Conservation (phyloP, 2,329 filamentous ascomycete genomes). For the Aureobasidium sp. region DNA sequence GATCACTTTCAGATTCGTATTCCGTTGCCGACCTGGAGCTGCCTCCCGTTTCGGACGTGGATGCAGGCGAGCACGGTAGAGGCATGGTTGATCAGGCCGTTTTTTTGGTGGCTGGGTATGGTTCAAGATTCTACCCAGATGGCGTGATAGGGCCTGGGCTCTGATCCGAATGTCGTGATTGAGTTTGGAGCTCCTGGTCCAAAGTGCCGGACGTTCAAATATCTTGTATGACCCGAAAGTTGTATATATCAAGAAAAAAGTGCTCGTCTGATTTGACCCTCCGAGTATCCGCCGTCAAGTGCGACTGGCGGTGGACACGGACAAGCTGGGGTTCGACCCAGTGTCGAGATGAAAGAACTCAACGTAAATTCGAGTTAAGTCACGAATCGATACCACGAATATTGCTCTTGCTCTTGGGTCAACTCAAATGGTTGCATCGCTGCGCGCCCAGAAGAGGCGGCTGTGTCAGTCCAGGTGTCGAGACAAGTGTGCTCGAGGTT, state of each 20-base stretch:
- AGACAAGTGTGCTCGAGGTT: neutral
- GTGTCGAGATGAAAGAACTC: constrained; percentile 5
- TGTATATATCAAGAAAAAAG: neutral
- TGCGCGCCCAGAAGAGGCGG: neutral
- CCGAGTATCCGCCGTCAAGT: neutral
- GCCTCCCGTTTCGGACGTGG: constrained; percentile 23
- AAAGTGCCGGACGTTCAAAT: neutral
- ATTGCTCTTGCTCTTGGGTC: constrained; percentile 14
- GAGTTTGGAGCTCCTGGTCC: neutral
- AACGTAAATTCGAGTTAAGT: constrained; percentile 18
- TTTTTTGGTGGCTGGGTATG: neutral
- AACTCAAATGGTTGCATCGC: constrained; percentile 10
- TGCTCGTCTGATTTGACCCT: neutral
- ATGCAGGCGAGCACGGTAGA: constrained; percentile 29
- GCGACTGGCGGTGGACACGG: constrained; percentile 15
- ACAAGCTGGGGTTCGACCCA: neutral
- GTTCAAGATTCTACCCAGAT: neutral
- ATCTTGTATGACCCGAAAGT: neutral
- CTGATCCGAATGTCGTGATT: constrained; percentile 12
- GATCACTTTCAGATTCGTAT: constrained; percentile 26
- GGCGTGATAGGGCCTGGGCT: constrained; percentile 8
- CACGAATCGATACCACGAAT: constrained; percentile 24
- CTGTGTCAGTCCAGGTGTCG: neutral
- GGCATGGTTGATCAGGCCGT: constrained; percentile 17
- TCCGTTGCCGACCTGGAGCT: constrained; percentile 22